Conservation (phyloP, 2,329 filamentous ascomycete species). For the Whalleya microplaca region DNA sequence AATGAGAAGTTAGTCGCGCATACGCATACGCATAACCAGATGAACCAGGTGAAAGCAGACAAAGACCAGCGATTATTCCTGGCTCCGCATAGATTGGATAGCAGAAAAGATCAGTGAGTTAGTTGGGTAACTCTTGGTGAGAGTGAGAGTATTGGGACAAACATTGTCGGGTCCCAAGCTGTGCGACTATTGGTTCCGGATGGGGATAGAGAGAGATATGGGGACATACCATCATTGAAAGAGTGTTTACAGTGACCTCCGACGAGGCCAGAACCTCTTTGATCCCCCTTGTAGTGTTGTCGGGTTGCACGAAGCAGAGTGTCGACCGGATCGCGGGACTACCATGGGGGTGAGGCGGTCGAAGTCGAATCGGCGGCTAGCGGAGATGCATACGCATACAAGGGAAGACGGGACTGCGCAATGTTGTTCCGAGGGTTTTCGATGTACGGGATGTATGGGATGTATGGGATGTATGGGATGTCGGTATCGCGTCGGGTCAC, state of each 20-base stretch:
- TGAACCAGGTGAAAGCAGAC: no score
- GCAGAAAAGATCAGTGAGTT: neutral
- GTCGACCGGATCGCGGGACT: constrained; percentile 30
- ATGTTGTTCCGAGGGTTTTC: no score
- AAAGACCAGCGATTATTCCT: neutral
- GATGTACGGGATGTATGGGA: no score
- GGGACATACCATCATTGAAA: constrained; percentile 38
- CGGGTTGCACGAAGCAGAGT: constrained; percentile 33
- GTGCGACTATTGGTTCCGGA: constrained; percentile 17
- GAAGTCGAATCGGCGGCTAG: neutral
- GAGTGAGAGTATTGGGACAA: neutral
- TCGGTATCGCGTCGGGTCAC: constrained; percentile 12
- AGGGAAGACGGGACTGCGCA: neutral
- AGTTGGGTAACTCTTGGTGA: neutral
- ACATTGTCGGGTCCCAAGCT: constrained; percentile 9
- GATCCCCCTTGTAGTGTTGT: constrained; percentile 30
- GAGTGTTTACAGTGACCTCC: constrained; percentile 33
- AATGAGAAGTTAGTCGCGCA: constrained; percentile 21
- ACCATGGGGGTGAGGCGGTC: constrained; percentile 28
- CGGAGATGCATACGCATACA: neutral
- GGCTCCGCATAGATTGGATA: neutral
- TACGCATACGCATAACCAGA: no score
- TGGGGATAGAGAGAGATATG: no score
- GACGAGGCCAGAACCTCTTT: constrained; percentile 31
- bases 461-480: no score